These are phyloP conservation scores for Aspergillus fijiensis DNA, from an alignment of 2,329 filamentous ascomycete genomes.

Conservation along the genomic window DNA sequence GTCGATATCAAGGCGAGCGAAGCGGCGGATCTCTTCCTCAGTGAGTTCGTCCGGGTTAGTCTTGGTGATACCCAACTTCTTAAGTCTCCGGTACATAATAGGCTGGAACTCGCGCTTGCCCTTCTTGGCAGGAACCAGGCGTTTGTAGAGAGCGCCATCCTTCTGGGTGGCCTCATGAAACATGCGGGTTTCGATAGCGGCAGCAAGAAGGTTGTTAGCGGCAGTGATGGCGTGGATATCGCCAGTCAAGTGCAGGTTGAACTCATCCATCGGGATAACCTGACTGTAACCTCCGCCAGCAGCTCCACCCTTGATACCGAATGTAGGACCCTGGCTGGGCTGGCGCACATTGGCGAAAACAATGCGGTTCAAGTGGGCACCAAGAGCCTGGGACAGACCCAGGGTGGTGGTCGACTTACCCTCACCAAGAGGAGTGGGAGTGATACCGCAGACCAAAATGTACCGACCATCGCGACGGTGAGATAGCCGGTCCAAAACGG, in stretches of 20 bases:
- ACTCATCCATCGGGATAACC: slow-evolving; percentile 99
- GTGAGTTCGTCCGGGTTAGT: slow-evolving; percentile 89
- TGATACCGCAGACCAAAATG: slow-evolving; percentile 91
- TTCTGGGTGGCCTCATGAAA: slow-evolving; percentile 97
- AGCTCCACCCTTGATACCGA: slow-evolving; percentile 97
- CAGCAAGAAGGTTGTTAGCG: slow-evolving; percentile 94
- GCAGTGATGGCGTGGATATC: slow-evolving; percentile 97
- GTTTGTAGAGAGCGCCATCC: slow-evolving; percentile 80
- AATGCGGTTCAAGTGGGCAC: slow-evolving; percentile 81
- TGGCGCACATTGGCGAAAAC: slow-evolving; percentile 97
- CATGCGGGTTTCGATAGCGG: slow-evolving; percentile 95
- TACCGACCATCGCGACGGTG: slow-evolving; percentile 89
- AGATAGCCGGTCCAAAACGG: slow-evolving; percentile 75
- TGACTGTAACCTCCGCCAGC: slow-evolving; percentile 98
- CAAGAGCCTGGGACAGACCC: slow-evolving; percentile 88
- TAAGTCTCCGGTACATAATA: slow-evolving; percentile 87
- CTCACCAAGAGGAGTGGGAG: slow-evolving; percentile 92
- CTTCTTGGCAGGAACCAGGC: slow-evolving; percentile 85
- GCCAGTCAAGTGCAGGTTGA: slow-evolving; percentile 95
- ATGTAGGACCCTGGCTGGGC: slow-evolving; percentile 94
- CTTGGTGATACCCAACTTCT: slow-evolving; percentile 95
- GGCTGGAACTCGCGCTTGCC: slow-evolving; percentile 83
- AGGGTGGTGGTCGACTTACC: slow-evolving; percentile 98
- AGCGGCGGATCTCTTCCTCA: slow-evolving; percentile 80
- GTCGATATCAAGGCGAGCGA: slow-evolving; percentile 94